Percentiles rank a stretch among this genome's conserved stretches.
phyloP scores from a whole-genome alignment of 768 basidiomycete species.

The Podaxis pistillaris region DNA sequence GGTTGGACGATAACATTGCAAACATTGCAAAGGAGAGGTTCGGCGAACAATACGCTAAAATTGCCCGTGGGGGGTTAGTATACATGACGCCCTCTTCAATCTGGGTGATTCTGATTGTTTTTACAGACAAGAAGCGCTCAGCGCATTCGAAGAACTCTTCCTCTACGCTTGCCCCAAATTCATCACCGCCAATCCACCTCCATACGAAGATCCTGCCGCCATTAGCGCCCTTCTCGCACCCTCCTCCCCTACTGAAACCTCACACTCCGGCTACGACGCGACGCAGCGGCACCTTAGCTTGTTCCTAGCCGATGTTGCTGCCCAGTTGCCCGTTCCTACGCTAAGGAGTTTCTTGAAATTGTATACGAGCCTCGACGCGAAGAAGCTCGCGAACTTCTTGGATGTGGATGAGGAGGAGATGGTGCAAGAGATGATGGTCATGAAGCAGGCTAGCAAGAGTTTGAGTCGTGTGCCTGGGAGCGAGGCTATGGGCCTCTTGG shows the following conservation, averaged over 20 bases:
- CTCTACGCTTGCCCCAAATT: constrained; percentile 95
- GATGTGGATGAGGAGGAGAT: constrained; percentile 93
- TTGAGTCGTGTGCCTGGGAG: constrained; percentile 62
- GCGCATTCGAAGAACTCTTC: constrained; percentile 91
- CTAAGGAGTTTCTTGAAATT: constrained; percentile 91
- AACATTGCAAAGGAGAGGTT: constrained; percentile 91
- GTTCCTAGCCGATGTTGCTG: constrained; percentile 79
- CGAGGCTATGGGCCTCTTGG: constrained; percentile 60
- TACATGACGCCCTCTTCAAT: neutral
- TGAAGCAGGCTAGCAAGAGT: constrained; percentile 86
- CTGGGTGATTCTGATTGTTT: neutral
- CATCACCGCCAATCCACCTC: constrained; percentile 91
- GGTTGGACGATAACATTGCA: constrained; percentile 93
- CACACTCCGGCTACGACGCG: constrained; percentile 55
- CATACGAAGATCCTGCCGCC: constrained; percentile 76
- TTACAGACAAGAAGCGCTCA: constrained; percentile 64
- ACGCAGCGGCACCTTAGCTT: constrained; percentile 81
- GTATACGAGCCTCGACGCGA: constrained; percentile 90
- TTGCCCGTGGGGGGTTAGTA: constrained; percentile 71
- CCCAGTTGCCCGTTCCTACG: constrained; percentile 77
- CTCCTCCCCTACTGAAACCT: constrained; percentile 33
- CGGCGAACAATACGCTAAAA: constrained; percentile 86
- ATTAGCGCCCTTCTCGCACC: constrained; percentile 50
- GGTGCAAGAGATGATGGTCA: constrained; percentile 94
- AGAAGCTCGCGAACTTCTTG: constrained; percentile 89